These are phyloP conservation scores for Backusella liffmaniae DNA, from an alignment of 192 early-diverging fungal species.

Conservation along the genomic window DNA sequence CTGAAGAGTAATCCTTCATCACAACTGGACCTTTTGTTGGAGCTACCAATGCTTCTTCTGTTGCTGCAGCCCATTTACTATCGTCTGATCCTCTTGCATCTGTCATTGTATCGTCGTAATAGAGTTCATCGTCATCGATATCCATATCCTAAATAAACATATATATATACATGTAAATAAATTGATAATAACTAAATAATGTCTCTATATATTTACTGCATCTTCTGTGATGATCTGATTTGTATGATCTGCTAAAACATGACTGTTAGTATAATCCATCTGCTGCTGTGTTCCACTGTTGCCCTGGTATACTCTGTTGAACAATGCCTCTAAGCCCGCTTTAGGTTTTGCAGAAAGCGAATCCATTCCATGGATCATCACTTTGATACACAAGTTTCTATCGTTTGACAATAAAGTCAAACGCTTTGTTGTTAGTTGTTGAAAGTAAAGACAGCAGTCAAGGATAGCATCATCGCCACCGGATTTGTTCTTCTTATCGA, in stretches of 20 bases:
- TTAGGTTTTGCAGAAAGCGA: constrained; percentile 31
- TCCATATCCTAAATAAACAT: background rate
- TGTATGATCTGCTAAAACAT: background rate
- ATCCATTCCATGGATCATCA: constrained; percentile 51
- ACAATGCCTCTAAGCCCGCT: background rate
- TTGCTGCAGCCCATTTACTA: background rate
- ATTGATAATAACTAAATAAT: background rate
- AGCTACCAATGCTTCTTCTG: background rate
- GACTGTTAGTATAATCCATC: background rate
- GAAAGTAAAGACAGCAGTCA: constrained; percentile 54
- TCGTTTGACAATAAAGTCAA: constrained; percentile 58
- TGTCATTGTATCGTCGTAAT: background rate
- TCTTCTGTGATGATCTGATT: background rate
- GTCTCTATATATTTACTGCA: background rate
- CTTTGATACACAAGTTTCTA: constrained; percentile 55
- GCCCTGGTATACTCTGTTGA: background rate
- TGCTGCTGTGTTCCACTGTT: background rate
- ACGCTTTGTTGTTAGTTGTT: background rate
- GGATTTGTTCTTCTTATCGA: constrained; percentile 24
- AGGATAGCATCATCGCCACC: constrained; percentile 55
- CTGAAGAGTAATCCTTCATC: background rate
- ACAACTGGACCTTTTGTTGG: background rate
- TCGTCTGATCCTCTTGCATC: background rate
- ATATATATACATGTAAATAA: background rate
- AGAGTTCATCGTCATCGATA: background rate